Conservation (phyloP, 75 land plant species). For the Cupressus sempervirens region DNA sequence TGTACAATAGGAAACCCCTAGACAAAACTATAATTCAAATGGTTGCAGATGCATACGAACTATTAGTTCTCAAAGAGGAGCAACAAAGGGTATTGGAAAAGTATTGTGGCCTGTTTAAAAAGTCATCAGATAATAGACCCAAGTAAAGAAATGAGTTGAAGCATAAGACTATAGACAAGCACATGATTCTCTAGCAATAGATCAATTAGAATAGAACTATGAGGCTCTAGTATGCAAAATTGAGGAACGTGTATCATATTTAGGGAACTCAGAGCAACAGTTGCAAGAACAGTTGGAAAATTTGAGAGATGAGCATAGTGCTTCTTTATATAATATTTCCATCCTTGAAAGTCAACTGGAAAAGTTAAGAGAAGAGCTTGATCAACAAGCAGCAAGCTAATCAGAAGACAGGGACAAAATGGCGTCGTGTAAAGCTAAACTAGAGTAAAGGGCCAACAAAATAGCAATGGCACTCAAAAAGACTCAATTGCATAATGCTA, state of each 20-base stretch:
- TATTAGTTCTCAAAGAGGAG: constrained; percentile 46
- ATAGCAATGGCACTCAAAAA: constrained; percentile 49
- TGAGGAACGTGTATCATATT: constrained; percentile 26
- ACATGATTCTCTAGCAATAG: constrained; percentile 38
- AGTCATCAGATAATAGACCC: constrained; percentile 23
- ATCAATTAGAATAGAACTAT: constrained; percentile 60
- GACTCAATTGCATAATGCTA: constrained; percentile 47
- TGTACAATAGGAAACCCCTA: constrained; percentile 54
- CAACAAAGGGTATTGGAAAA: constrained; percentile 47
- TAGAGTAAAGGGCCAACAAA: constrained; percentile 45
- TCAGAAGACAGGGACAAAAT: constrained; percentile 34
- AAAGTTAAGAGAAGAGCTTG: constrained; percentile 45
- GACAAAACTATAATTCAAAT: constrained; percentile 42
- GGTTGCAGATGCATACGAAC: constrained; percentile 64
- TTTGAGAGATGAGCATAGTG: constrained; percentile 43
- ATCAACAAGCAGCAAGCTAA: constrained; percentile 37
- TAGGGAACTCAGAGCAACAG: constrained; percentile 42
- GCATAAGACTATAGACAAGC: constrained; percentile 55
- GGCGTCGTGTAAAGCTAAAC: constrained; percentile 35
- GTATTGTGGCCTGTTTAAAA: constrained; percentile 31
- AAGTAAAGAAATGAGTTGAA: too few relatives aligned
- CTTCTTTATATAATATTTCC: constrained; percentile 32
- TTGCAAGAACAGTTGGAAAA: constrained; percentile 41
- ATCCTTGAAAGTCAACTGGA: constrained; percentile 45
- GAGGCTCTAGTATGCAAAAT: constrained; percentile 59